Base-by-base conservation (phyloP, 495 filamentous ascomycete genomes). In the Annulohypoxylon stygium region DNA sequence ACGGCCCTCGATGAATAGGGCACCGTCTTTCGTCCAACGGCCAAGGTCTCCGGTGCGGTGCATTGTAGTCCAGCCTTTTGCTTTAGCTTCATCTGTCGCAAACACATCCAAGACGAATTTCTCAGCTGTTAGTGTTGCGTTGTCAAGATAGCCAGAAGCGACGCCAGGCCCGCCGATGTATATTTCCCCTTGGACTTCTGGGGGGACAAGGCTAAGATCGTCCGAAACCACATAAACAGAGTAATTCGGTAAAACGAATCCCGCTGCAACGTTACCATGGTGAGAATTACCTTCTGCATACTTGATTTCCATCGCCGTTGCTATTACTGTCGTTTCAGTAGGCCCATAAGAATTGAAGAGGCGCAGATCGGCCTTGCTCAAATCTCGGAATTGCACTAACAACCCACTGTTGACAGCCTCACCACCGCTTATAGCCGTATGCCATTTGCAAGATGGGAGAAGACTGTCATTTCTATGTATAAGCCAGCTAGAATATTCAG, bases 151-250 rank as follows among this genome's bases (percentile, higher is more conserved):
- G 0, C 82, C 83, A 0, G 20, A 9, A 14, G 54, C 77, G 7
- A 83, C 74, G 5, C 79, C 77, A 7, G 76, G 43, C 0, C 85
- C 85, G 14, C 75, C 83, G 51, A 84, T 67, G 61, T 68, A 78
- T 9, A 86, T 67, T 60, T 86, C 78, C 4, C 83, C 83, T 0
- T 60, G 67, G 0, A 81, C 37, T 0, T 79, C 82, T 1, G 64
- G 20, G 0, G 83, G 81, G 0, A 90, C 48, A 1, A 83, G 81
- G 0, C 81, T 73, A 5, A 82, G 23, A 5, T 76, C 23, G 14
- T 81, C 67, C 47, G 87, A 86, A 1, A 89, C 55, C 39, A 89
- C 78, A 70, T 84, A 85, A 7, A 78, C 60, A 3, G 73, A 57
- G 48, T 81, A 82, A 18, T 85, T 83, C 1, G 78, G 68, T 39